These are phyloP conservation scores for Isoetes taiwanensis DNA, from an alignment of 75 land plant genomes.

Conservation along the genomic window DNA sequence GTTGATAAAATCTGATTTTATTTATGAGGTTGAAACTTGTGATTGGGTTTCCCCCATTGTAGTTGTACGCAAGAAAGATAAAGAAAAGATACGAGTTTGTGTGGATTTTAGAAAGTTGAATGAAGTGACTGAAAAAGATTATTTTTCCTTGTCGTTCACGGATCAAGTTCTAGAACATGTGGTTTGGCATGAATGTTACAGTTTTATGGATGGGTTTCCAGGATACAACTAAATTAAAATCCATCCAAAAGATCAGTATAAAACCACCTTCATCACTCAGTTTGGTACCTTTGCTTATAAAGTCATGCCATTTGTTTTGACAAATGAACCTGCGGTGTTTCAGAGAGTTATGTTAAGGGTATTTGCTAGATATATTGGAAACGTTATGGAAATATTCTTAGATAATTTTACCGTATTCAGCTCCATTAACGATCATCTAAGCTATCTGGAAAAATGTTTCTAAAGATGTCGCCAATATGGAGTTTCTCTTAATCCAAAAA, in stretches of 20 bases:
- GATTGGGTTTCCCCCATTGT: conserved; percentile 21
- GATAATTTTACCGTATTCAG: neutral
- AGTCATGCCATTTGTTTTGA: neutral
- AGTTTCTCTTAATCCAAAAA: neutral
- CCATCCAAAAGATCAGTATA: neutral
- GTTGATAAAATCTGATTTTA: conserved; percentile 12
- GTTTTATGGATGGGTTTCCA: conserved; percentile 6
- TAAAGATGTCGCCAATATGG: neutral
- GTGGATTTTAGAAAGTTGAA: conserved; percentile 5
- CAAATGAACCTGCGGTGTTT: neutral
- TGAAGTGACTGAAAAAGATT: neutral
- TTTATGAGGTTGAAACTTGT: conserved; percentile 9
- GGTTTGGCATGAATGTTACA: neutral
- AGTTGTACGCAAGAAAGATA: conserved; percentile 3
- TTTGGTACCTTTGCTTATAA: conserved; percentile 7
- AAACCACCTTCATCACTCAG: conserved; percentile 1
- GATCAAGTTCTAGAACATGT: conserved; percentile 11
- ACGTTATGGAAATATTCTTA: conserved; percentile 2
- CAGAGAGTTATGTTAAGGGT: neutral
- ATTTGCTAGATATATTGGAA: neutral
- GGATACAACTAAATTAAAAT: neutral
- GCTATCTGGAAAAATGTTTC: neutral
- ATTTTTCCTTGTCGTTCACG: conserved; percentile 1
- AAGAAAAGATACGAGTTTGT: conserved; percentile 7
- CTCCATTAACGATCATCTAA: neutral